phyloP scores from a whole-genome alignment of 208 protist genomes.

The Crithidia bombi region DNA sequence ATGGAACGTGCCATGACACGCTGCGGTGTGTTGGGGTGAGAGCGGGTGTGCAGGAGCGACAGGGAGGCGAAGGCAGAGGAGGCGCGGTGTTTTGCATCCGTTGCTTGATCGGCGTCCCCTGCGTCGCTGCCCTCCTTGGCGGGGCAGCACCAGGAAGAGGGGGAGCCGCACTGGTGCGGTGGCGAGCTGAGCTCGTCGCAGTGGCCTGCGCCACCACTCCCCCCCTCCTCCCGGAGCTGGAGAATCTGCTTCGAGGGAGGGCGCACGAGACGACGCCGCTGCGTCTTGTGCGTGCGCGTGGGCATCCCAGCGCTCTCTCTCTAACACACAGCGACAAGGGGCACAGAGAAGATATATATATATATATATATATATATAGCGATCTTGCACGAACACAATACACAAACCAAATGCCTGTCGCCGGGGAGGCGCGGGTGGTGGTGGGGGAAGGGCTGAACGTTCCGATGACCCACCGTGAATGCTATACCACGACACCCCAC shows the following conservation, averaged over 20 bases:
- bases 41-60: too few species aligned
- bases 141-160: not conserved
- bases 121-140: not conserved
- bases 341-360: not conserved
- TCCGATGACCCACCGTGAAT: too few species aligned
- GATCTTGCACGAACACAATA: too few species aligned
- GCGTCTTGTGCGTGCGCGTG: slow-evolving; percentile 9
- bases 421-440: too few species aligned
- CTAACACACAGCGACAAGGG: not conserved
- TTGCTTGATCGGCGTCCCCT: too few species aligned
- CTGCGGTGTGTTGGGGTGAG: not conserved
- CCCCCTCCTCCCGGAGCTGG: slow-evolving; percentile 12
- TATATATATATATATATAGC: too few species aligned
- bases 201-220: not conserved
- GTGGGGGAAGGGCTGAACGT: too few species aligned
- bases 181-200: not conserved
- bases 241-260: slow-evolving; percentile 18
- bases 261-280: slow-evolving; percentile 3
- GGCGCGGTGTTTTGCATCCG: too few species aligned
- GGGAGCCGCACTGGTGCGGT: not conserved
- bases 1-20: not conserved
- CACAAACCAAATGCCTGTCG: too few species aligned
- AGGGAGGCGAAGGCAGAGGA: too few species aligned
- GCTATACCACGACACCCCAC: too few species aligned
- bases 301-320: not conserved